Conservation (phyloP, 129 eudicot species). For the Flaveria brownii region DNA sequence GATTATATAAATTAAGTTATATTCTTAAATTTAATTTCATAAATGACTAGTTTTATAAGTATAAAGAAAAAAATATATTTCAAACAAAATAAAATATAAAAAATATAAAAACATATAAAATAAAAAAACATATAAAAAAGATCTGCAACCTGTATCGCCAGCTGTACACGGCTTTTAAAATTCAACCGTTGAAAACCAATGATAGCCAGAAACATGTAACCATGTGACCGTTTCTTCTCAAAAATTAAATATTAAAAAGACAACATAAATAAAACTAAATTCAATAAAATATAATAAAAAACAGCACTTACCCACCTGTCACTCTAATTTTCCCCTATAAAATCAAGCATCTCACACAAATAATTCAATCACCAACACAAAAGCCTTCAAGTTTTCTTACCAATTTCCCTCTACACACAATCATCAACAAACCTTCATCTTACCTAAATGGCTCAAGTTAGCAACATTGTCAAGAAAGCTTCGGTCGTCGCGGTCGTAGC, state of each 20-base stretch:
- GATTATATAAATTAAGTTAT: too few species aligned
- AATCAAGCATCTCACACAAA: background rate
- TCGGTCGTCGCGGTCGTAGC: conserved; percentile 24
- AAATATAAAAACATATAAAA: background rate
- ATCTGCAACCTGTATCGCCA: conserved; percentile 3
- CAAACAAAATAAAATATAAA: background rate
- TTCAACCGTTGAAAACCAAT: conserved; percentile 31
- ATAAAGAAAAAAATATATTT: background rate
- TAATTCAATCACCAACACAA: background rate
- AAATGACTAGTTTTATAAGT: background rate
- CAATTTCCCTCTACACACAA: background rate
- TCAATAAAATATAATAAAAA: background rate
- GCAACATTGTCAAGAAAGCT: conserved; percentile 30
- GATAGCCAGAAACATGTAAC: conserved; percentile 23
- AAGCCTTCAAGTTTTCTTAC: background rate
- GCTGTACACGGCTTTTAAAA: conserved; percentile 35
- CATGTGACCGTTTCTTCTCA: conserved; percentile 11
- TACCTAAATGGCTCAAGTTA: conserved; percentile 33
- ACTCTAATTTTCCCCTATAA: conserved; percentile 21
- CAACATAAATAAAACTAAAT: background rate
- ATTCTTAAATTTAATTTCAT: too few species aligned
- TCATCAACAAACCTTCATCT: background rate
- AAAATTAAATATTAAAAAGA: background rate
- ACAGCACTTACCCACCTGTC: conserved; percentile 26
- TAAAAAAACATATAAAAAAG: background rate